Percentiles rank a stretch among this genome's conserved stretches.
Conservation (phyloP, 2,329 filamentous ascomycete species). For the Periglandula ipomoeae region DNA sequence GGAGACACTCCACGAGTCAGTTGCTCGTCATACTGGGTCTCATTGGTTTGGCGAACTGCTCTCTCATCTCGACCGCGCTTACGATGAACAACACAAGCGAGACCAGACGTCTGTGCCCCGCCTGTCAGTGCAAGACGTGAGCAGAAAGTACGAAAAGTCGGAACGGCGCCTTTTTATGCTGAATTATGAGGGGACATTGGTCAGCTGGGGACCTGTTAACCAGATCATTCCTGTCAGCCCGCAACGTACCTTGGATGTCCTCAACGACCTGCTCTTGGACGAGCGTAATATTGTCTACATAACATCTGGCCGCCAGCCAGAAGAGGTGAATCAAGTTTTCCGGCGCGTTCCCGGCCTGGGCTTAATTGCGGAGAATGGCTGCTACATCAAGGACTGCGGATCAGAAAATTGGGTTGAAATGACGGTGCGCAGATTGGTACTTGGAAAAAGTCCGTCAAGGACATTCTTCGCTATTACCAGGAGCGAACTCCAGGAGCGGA, state of each 20-base stretch:
- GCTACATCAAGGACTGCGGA: slow-evolving; percentile 69
- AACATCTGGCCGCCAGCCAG: slow-evolving; percentile 81
- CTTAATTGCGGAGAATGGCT: slow-evolving; percentile 90
- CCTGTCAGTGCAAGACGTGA: slow-evolving; percentile 58
- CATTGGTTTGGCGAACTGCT: slow-evolving; percentile 79
- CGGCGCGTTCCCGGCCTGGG: slow-evolving; percentile 74
- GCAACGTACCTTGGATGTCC: slow-evolving; percentile 68
- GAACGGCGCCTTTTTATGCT: slow-evolving; percentile 73
- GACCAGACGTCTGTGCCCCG: slow-evolving; percentile 83
- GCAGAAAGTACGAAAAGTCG: slow-evolving; percentile 56
- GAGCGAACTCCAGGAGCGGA: slow-evolving; percentile 82
- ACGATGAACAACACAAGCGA: slow-evolving; percentile 75
- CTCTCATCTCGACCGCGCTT: slow-evolving; percentile 60
- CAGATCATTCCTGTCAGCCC: slow-evolving; percentile 81
- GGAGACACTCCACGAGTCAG: slow-evolving; percentile 61
- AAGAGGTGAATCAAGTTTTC: slow-evolving; percentile 83
- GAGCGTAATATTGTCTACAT: slow-evolving; percentile 81
- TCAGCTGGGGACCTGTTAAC: slow-evolving; percentile 75
- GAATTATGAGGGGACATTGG: slow-evolving; percentile 88
- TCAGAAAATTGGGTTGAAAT: slow-evolving; percentile 67
- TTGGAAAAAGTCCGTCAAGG: slow-evolving; percentile 79
- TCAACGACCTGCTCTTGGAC: slow-evolving; percentile 75
- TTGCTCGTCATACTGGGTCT: slow-evolving; percentile 73
- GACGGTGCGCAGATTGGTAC: slow-evolving; percentile 56
- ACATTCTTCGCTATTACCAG: slow-evolving; percentile 80